Evolutionary conservation across 148 eudicot genomes (phyloP).

Genomic region (Persicaria maculosa): DNA sequence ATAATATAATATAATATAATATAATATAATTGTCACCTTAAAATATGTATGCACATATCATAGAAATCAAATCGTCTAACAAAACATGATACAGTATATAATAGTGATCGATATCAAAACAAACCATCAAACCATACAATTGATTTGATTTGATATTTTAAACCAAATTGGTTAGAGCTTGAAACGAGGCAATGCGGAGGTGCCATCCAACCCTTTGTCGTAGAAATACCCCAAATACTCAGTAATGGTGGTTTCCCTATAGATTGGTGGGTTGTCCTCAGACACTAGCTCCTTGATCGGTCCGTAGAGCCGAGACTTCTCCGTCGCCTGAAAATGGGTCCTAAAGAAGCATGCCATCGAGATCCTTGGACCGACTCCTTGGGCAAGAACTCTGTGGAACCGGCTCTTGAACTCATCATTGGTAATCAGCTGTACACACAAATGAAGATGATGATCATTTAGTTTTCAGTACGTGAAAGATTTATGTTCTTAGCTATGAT

Average conservation of each 20-base stretch:
- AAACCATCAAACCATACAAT: too few species aligned
- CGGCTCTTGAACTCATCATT: slow-evolving; percentile 20
- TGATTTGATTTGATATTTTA: background rate
- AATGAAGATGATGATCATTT: background rate
- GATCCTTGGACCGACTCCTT: slow-evolving; percentile 1
- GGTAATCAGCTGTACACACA: slow-evolving; percentile 17
- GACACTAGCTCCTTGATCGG: slow-evolving; percentile 22
- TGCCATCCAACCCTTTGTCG: slow-evolving; percentile 14
- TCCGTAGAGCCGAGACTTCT: background rate
- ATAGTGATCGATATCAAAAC: too few species aligned
- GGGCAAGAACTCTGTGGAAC: slow-evolving; percentile 9
- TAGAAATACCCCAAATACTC: slow-evolving; percentile 9
- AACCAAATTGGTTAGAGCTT: background rate
- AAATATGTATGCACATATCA: too few species aligned
- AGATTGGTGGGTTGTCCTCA: slow-evolving; percentile 18
- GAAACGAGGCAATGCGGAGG: slow-evolving; percentile 1
- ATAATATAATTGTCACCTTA: too few species aligned
- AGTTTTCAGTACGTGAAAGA: background rate
- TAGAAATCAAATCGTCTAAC: too few species aligned
- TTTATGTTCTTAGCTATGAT: too few species aligned
- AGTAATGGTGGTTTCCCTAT: slow-evolving; percentile 8
- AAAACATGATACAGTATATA: too few species aligned
- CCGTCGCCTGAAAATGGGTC: background rate
- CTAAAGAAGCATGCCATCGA: slow-evolving; percentile 10
- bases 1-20: too few species aligned